Base-by-base conservation (phyloP, 2,329 filamentous ascomycete species). In the Lasiodiplodia gonubiensis region DNA sequence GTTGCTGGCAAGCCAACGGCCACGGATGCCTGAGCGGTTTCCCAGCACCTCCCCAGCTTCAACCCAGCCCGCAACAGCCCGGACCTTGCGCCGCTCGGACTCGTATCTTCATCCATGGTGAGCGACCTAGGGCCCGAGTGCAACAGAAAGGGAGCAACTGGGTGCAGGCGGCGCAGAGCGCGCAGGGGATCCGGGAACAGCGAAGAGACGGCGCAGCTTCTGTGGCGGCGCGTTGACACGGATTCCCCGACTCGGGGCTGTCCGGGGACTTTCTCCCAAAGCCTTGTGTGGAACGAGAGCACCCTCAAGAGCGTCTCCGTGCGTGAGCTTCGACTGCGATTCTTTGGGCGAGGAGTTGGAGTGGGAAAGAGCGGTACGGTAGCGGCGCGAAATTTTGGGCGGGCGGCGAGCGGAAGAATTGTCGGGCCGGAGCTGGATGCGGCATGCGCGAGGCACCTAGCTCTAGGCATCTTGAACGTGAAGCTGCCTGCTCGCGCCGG, bases 201-300 rank as follows among this genome's bases (percentile, higher is more conserved):
- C 83, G 83, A 82, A 80, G 85, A 86, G 88, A 88, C 93, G 93
- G 92, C 93, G 81, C 78, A 86, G 93, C 94, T 97, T 97, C 90
- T 97, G 94, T 97, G 94, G 93, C 94, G 94, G 93, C 92, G 94
- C 93, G 92, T 97, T 97, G 96, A 93, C 92, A 93, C 94, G 77
- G 72, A 87, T 80, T 82, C 79, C 83, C 84, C 71, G 70, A 64
- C 83, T 80, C 82, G 77, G 86, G 86, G 83, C 71, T 90, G 94
- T 97, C 94, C 94, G 94, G 94, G 94, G 94, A 98, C 94, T 98
- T 98, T 98, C 94, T 97, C 94, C 94, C 93, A 95, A 97, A 97
- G 94, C 94, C 71, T 73, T 79, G 64, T 79, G 74, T 76, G 23
- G 57, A 66, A 71, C 74, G 74, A 74, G 71, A 75, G 77, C 75